Conservation (phyloP, 1,284 basidiomycete genomes). For the Trichosporon ovoides region DNA sequence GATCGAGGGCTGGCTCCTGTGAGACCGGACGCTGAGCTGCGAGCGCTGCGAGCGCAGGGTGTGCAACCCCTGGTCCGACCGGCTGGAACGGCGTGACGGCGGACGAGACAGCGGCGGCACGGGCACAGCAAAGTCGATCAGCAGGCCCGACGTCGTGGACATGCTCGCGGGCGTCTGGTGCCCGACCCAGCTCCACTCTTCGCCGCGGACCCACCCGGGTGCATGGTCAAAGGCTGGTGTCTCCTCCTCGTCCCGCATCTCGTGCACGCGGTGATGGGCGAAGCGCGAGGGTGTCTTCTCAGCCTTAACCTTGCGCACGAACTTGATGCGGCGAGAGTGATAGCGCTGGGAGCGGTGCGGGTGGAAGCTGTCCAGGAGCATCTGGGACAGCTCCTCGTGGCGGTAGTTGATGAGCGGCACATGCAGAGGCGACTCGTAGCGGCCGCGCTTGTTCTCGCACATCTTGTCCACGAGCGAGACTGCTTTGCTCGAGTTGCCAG, state of each 20-base stretch:
- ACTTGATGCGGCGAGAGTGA: conserved; percentile 47
- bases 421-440: conserved; percentile 27
- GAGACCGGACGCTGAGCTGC: neutral
- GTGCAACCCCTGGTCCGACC: neutral
- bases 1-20: neutral
- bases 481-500: neutral
- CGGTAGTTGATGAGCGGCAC: conserved; percentile 43
- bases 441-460: conserved; percentile 37
- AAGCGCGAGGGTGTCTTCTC: conserved; percentile 46
- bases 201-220: conserved; percentile 39
- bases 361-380: conserved; percentile 52
- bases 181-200: conserved; percentile 45
- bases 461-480: conserved; percentile 27
- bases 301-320: conserved; percentile 50
- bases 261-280: conserved; percentile 36
- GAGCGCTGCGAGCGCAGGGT: neutral
- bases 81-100: neutral
- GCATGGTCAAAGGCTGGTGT: conserved; percentile 42
- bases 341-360: conserved; percentile 47
- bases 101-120: conserved; percentile 14
- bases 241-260: conserved; percentile 44
- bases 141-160: conserved; percentile 13
- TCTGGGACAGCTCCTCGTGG: conserved; percentile 50
- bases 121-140: conserved; percentile 20
- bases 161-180: conserved; percentile 24